Evolutionary conservation across 75 land plant genomes (phyloP).

Genomic region (Sequoia sempervirens): DNA sequence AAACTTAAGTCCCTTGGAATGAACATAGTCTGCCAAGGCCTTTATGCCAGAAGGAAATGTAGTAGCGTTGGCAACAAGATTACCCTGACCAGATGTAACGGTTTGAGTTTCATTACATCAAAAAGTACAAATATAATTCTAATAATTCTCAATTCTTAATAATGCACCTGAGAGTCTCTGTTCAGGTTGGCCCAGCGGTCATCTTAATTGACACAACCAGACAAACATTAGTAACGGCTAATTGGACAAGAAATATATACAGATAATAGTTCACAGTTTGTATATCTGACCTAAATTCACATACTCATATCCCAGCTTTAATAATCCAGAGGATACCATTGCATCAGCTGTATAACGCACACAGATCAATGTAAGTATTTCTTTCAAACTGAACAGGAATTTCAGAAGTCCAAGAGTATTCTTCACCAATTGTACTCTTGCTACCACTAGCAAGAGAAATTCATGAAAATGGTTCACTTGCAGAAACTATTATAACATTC

Average conservation of each 20-base stretch:
- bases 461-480: neutral
- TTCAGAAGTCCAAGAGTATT: too few species aligned
- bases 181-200: slow-evolving; percentile 60
- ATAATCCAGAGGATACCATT: too few species aligned
- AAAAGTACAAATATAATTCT: neutral
- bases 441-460: slow-evolving; percentile 2
- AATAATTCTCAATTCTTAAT: neutral
- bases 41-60: slow-evolving; percentile 95
- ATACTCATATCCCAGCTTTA: slow-evolving; percentile 56
- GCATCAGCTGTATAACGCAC: too few species aligned
- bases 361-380: too few species aligned
- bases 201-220: slow-evolving; percentile 17
- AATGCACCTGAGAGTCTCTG: slow-evolving; percentile 34
- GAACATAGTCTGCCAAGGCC: slow-evolving; percentile 86
- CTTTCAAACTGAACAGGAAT: slow-evolving; percentile 44
- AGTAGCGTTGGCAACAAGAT: slow-evolving; percentile 50
- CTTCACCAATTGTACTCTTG: slow-evolving; percentile 37
- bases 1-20: slow-evolving; percentile 76
- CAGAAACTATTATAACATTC: too few species aligned
- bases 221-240: neutral
- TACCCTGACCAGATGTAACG: slow-evolving; percentile 37
- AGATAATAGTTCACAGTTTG: neutral
- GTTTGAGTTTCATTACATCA: neutral
- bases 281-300: slow-evolving; percentile 77
- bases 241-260: neutral